phyloP scores from a whole-genome alignment of 495 filamentous ascomycete genomes.

The Xylaria telfairii region DNA sequence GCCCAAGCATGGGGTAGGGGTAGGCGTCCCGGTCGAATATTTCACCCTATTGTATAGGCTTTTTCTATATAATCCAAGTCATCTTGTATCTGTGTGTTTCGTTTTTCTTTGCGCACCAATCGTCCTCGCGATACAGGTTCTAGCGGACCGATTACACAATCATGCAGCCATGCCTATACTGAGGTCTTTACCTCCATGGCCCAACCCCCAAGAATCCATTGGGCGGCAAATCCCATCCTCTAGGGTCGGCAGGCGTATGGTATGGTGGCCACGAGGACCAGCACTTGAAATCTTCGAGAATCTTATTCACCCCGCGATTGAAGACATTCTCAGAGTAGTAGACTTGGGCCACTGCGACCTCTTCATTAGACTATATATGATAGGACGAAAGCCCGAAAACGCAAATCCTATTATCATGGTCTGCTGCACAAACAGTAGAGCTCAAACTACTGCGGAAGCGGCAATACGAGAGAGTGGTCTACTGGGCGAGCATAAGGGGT shows the following conservation, averaged over 20 bases:
- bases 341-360: conserved; percentile 27
- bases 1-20: background rate
- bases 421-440: conserved; percentile 26
- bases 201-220: conserved; percentile 25
- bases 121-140: background rate
- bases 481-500: conserved; percentile 15
- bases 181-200: conserved; percentile 5
- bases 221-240: conserved; percentile 22
- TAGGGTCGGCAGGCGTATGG: conserved; percentile 6
- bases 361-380: conserved; percentile 28
- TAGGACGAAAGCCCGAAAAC: conserved; percentile 16
- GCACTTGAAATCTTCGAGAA: conserved; percentile 29
- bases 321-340: conserved; percentile 13
- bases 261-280: conserved; percentile 28
- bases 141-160: background rate
- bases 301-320: conserved; percentile 16
- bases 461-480: conserved; percentile 23
- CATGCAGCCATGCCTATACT: background rate
- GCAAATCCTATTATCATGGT: conserved; percentile 32
- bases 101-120: too few species aligned
- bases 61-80: background rate
- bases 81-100: too few species aligned
- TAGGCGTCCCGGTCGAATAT: background rate
- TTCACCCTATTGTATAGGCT: too few species aligned
- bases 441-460: conserved; percentile 6